These are phyloP conservation scores for Ensete ventricosum DNA, from an alignment of 176 grass and related monocot genomes.

Conservation along the genomic window DNA sequence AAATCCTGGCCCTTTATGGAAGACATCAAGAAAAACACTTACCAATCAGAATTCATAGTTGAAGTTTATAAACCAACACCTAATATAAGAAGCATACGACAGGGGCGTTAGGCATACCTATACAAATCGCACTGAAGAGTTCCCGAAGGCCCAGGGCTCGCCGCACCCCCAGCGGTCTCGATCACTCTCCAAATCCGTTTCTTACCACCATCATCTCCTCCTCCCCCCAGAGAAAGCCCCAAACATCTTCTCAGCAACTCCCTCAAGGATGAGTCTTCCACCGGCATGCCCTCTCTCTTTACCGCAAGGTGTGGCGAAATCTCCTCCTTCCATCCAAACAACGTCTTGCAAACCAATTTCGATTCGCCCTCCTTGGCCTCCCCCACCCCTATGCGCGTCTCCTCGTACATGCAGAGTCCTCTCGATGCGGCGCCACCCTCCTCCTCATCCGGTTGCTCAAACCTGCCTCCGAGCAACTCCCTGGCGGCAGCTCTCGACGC, in stretches of 20 bases:
- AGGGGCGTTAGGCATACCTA: conserved; percentile 26
- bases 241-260: conserved; percentile 43
- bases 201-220: conserved; percentile 5
- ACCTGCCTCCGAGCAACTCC: conserved; percentile 9
- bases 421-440: not conserved
- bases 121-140: conserved; percentile 87
- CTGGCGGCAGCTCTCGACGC: conserved; percentile 35
- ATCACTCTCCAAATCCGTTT: conserved; percentile 62
- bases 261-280: conserved; percentile 47
- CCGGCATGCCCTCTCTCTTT: conserved; percentile 70
- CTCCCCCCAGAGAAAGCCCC: conserved; percentile 2
- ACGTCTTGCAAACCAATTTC: conserved; percentile 53
- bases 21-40: no score
- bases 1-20: no score
- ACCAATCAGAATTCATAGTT: no score
- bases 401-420: conserved; percentile 16
- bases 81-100: not conserved
- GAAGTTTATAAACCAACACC: no score
- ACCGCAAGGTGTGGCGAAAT: conserved; percentile 79
- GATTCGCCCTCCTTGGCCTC: conserved; percentile 17
- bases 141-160: conserved; percentile 65
- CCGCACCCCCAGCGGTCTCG: conserved; percentile 78
- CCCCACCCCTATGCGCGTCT: conserved; percentile 20
- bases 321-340: conserved; percentile 77
- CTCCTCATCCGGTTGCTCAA: not conserved